These are phyloP conservation scores for Penicillium paradoxum DNA, from an alignment of 495 filamentous ascomycete species.

Conservation along the genomic window DNA sequence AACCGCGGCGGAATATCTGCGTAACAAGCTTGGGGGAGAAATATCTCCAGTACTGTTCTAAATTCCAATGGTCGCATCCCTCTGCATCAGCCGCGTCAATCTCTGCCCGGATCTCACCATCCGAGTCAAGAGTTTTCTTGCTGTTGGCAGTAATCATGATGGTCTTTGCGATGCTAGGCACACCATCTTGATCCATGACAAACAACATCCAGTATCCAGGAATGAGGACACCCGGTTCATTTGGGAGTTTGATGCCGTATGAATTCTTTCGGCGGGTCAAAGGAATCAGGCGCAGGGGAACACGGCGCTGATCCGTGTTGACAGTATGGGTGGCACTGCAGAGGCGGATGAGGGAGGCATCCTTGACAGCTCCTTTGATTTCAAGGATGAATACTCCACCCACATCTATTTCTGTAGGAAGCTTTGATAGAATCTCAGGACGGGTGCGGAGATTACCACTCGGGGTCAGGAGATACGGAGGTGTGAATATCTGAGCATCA, in stretches of 20 bases:
- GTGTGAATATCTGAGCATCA: constrained; percentile 53
- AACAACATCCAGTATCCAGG: constrained; percentile 59
- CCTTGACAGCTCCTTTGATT: background rate
- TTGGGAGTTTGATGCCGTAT: background rate
- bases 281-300: constrained; percentile 20
- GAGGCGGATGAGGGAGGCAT: constrained; percentile 39
- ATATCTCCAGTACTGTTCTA: background rate
- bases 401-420: background rate
- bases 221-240: constrained; percentile 46
- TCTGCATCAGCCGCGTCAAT: background rate
- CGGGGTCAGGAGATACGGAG: constrained; percentile 41
- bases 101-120: background rate
- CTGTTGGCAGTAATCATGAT: background rate
- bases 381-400: constrained; percentile 26
- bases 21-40: background rate
- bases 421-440: background rate
- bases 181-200: constrained; percentile 39
- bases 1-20: background rate
- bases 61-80: background rate
- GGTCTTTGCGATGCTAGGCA: constrained; percentile 40
- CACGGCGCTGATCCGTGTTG: constrained; percentile 55
- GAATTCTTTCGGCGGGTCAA: background rate
- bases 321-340: constrained; percentile 52
- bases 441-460: constrained; percentile 1
- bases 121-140: background rate